Conservation (phyloP, 2,329 filamentous ascomycete genomes). For the Calonectria ilicicola region DNA sequence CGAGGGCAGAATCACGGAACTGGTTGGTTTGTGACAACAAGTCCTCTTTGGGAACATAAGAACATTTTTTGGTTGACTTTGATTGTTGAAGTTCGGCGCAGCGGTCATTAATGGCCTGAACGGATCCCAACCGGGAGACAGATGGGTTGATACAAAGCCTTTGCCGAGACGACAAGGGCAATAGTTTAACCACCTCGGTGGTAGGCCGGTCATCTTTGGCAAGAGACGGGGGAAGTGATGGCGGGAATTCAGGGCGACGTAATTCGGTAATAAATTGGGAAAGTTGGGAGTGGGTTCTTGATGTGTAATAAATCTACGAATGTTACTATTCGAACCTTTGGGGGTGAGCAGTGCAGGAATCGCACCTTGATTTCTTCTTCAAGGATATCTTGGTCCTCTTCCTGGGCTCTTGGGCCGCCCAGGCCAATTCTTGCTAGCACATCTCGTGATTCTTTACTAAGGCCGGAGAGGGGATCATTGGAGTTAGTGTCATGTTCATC, state of each 20-base stretch:
- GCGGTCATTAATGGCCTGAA: constrained; percentile 90
- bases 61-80: constrained; percentile 70
- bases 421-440: constrained; percentile 76
- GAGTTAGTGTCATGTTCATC: constrained; percentile 61
- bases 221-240: constrained; percentile 69
- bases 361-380: constrained; percentile 77
- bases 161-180: constrained; percentile 88
- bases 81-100: constrained; percentile 92
- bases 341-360: constrained; percentile 7
- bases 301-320: constrained; percentile 84
- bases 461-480: constrained; percentile 60
- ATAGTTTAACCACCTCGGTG: constrained; percentile 73
- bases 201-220: constrained; percentile 40
- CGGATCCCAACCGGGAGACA: constrained; percentile 76
- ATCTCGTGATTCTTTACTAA: constrained; percentile 81
- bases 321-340: constrained; percentile 45
- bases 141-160: constrained; percentile 90
- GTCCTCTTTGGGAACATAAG: constrained; percentile 83
- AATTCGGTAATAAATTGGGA: constrained; percentile 90
- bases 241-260: constrained; percentile 80
- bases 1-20: constrained; percentile 87
- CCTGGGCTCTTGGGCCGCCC: constrained; percentile 48
- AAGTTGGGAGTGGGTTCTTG: constrained; percentile 91
- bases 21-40: constrained; percentile 77
- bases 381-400: constrained; percentile 58